Conservation (phyloP, 257 asterid species). For the Ilex aquifolium region DNA sequence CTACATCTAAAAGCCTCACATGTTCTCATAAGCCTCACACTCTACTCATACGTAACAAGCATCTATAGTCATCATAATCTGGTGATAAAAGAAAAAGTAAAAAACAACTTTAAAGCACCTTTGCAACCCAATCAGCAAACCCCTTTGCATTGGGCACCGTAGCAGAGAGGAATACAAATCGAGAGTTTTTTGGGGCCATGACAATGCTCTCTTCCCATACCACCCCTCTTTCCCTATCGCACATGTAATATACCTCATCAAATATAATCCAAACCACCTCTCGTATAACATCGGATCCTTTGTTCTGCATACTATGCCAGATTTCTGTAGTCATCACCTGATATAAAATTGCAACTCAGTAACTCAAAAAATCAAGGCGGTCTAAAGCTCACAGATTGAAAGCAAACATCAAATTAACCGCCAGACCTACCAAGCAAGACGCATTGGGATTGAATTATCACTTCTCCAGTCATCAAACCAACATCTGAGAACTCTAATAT, state of each 20-base stretch:
- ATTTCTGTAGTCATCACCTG: slow-evolving; percentile 99
- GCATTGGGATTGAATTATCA: slow-evolving; percentile 91
- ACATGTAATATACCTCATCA: slow-evolving; percentile 99
- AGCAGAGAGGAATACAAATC: slow-evolving; percentile 89
- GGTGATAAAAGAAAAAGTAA: neutral
- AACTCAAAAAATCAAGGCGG: neutral
- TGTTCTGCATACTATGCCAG: slow-evolving; percentile 99
- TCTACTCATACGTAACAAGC: slow-evolving; percentile 4
- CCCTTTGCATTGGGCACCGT: slow-evolving; percentile 95
- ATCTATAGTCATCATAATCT: neutral
- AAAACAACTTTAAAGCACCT: slow-evolving; percentile 39
- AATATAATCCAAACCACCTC: slow-evolving; percentile 97
- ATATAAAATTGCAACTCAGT: slow-evolving; percentile 19
- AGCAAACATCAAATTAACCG: slow-evolving; percentile 6
- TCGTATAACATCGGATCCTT: slow-evolving; percentile 83
- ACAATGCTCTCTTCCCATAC: slow-evolving; percentile 99
- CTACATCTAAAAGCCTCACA: too few relatives aligned
- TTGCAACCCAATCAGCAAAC: slow-evolving; percentile 99
- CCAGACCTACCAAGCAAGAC: slow-evolving; percentile 83
- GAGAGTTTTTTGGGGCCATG: slow-evolving; percentile 87
- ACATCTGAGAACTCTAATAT: slow-evolving; percentile 97
- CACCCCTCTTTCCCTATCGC: slow-evolving; percentile 95
- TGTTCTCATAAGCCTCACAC: slow-evolving; percentile 1
- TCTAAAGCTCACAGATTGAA: too few relatives aligned
- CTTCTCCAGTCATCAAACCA: slow-evolving; percentile 99